phyloP scores from a whole-genome alignment of 2,329 filamentous ascomycete genomes.

The Moelleriella libera region DNA sequence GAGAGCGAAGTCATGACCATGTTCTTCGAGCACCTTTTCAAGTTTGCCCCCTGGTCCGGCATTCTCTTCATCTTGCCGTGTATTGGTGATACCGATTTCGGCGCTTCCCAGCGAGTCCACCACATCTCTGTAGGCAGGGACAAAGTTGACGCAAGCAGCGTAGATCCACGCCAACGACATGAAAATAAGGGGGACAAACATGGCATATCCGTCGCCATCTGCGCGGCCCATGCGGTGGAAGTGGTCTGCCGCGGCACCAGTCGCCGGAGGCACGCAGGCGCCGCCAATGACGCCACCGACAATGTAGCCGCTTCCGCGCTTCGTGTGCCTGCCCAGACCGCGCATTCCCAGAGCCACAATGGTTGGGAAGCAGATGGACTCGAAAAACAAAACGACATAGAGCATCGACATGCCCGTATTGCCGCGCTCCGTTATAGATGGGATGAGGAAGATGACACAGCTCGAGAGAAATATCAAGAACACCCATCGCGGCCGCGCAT shows the following conservation, averaged over 20 bases:
- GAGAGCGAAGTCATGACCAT: no score
- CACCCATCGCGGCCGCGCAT: conserved; percentile 48
- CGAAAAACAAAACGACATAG: conserved; percentile 62
- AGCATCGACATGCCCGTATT: conserved; percentile 44
- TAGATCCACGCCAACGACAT: conserved; percentile 43
- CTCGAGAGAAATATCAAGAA: conserved; percentile 51
- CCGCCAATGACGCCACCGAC: conserved; percentile 60
- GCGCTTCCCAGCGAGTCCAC: conserved; percentile 42
- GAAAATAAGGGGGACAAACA: conserved; percentile 51
- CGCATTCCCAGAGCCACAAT: conserved; percentile 67
- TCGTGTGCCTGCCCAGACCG: conserved; percentile 62
- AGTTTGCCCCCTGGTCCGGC: no score
- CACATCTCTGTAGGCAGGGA: conserved; percentile 46
- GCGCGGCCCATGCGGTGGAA: conserved; percentile 13
- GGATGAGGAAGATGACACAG: conserved; percentile 48
- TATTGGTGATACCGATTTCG: conserved; percentile 20
- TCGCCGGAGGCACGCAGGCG: conserved; percentile 58
- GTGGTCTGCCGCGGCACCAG: conserved; percentile 52
- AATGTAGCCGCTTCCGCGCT: conserved; percentile 57
- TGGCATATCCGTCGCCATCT: conserved; percentile 40
- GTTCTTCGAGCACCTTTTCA: no score
- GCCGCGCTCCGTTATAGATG: conserved; percentile 30
- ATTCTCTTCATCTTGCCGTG: no score
- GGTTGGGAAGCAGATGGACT: conserved; percentile 68
- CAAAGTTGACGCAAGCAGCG: conserved; percentile 49